These are phyloP conservation scores for Penicillium sp. DNA, from an alignment of 2,329 filamentous ascomycete species.

Conservation along the genomic window DNA sequence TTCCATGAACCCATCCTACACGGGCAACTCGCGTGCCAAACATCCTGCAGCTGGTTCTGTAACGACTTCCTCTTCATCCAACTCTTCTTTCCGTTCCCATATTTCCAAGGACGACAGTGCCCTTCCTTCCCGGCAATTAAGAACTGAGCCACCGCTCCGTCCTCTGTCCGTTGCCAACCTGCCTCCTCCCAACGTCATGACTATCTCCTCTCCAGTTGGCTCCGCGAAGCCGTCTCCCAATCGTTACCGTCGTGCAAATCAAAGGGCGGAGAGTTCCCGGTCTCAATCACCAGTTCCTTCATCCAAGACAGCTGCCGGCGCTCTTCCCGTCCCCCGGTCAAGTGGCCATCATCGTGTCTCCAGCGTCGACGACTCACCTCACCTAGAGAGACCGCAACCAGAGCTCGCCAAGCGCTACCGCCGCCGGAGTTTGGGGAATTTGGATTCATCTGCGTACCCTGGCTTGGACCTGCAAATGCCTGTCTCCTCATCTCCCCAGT, in stretches of 20 bases:
- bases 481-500: constrained; percentile 30
- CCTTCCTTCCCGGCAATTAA: constrained; percentile 43
- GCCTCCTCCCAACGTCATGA: constrained; percentile 56
- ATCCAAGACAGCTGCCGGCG: constrained; percentile 37
- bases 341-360: constrained; percentile 59
- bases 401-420: constrained; percentile 77
- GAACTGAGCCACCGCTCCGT: constrained; percentile 40
- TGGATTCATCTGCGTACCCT: constrained; percentile 50
- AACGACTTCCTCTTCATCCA: constrained; percentile 55
- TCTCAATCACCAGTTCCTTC: constrained; percentile 17
- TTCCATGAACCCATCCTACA: constrained; percentile 33
- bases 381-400: constrained; percentile 54
- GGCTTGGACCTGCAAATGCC: constrained; percentile 39
- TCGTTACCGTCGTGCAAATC: constrained; percentile 73
- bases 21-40: constrained; percentile 39
- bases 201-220: constrained; percentile 52
- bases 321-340: constrained; percentile 42
- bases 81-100: constrained; percentile 48
- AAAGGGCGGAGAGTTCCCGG: constrained; percentile 54
- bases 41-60: constrained; percentile 56
- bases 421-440: constrained; percentile 77
- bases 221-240: constrained; percentile 71
- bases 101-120: constrained; percentile 54
- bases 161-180: constrained; percentile 54
- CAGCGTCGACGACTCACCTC: constrained; percentile 70